These are phyloP conservation scores for Malus domestica DNA, from an alignment of 306 rosid genomes.

Conservation along the genomic window ASM211411v1 NC_041803.1:27162001-27162500, in stretches of 20 bases:
- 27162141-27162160: not conserved
- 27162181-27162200: not conserved
- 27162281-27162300: not conserved
- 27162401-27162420: not conserved
- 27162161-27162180: not conserved
- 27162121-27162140: not conserved
- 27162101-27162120: not conserved
- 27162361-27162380: not conserved
- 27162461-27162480: not conserved
- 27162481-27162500: constrained; percentile 3
- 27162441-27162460: not conserved
- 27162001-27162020: not conserved
- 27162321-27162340: not conserved
- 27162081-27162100: not conserved
- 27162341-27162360: not conserved
- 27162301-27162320: not conserved
- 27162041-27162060: not conserved
- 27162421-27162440: not conserved
- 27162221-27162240: not conserved
- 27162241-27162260: not conserved
- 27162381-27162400: not conserved
- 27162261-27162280: not conserved
- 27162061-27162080: not conserved
- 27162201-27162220: not conserved
- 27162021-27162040: not conserved